phyloP scores from a whole-genome alignment of 805 yeast species.

The Allodekkera sacchari region DNA sequence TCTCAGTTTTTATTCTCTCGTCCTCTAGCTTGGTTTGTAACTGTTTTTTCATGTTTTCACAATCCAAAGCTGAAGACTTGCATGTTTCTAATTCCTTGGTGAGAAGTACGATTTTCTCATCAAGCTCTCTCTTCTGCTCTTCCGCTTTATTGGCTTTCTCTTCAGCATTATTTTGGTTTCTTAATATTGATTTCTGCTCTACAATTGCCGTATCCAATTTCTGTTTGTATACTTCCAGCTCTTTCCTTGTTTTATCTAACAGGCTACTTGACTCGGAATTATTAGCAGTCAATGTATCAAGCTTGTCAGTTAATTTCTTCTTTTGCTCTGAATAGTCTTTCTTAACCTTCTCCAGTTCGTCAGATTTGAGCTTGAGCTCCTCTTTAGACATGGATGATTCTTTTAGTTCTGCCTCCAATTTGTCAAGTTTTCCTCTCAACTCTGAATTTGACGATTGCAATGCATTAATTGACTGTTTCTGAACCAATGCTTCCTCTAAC shows the following conservation, averaged over 20 bases:
- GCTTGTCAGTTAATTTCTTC: no score
- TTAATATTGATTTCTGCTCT: no score
- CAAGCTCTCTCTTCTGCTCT: background rate
- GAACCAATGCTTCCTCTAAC: background rate
- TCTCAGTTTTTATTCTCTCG: background rate
- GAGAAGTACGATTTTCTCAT: background rate
- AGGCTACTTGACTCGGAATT: no score
- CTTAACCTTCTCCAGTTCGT: no score
- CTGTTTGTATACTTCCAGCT: no score
- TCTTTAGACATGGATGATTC: background rate
- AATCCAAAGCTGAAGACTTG: no score
- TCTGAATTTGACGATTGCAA: background rate
- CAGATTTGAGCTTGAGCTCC: background rate
- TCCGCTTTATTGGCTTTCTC: background rate
- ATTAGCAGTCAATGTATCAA: no score
- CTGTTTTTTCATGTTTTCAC: background rate
- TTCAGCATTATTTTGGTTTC: no score
- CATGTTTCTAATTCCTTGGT: background rate
- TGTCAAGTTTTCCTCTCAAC: background rate
- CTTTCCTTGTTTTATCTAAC: no score
- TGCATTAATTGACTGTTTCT: background rate
- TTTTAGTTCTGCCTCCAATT: constrained; percentile 1
- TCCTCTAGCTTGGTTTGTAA: background rate
- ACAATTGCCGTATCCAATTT: no score
- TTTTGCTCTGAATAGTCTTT: no score